Base-by-base conservation (phyloP, 2,329 filamentous ascomycete genomes). In the Aspergillus nomiae region DNA sequence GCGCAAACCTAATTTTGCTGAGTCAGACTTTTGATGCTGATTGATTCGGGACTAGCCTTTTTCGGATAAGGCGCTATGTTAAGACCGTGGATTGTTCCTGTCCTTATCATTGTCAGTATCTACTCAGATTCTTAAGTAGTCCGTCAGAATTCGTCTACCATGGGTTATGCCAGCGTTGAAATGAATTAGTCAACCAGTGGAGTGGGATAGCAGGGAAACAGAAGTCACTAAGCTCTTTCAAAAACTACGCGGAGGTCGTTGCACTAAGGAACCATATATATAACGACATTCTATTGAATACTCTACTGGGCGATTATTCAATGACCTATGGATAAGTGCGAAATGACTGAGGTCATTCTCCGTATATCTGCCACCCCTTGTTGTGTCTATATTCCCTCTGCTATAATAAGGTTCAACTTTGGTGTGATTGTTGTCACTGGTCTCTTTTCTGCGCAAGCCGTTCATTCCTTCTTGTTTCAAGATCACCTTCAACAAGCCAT, bases 401-500 rank as follows among this genome's bases (percentile, higher is more conserved):
- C 34, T 36, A 36, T 34, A 34, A 34, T 34, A 34, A 34, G 10
- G 32, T 1, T 41, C 38, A 14, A 41, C 19, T 41, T 41, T 41
- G 16, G 6, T 41, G 14, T 7, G 38, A 8, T 8, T 6, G 46
- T 12, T 4, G 24, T 53, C 19, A 53, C 30, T 53, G 26, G 34
- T 32, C 30, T 21, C 30, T 53, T 19, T 34, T 34, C 30, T 34
- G 16, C 30, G 14, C 50, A 8, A 53, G 30, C 10, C 19, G 14
- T 19, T 8, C 26, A 14, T 53, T 26, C 55, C 41, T 64, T 26
- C 62, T 61, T 11, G 26, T 59, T 46, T 64, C 56, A 41, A 90
- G 76, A 71, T 98, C 94, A 19, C 92, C 92, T 78, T 96, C 92
- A 0, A 92, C 94, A 41, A 98, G 84, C 88, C 91, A 95, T 73